A percentile compares a stretch with the other conserved stretches of the same genome.
These are phyloP conservation scores for Dipteronia sinensis DNA, from an alignment of 345 rosid species.

Conservation along the genomic window DNA sequence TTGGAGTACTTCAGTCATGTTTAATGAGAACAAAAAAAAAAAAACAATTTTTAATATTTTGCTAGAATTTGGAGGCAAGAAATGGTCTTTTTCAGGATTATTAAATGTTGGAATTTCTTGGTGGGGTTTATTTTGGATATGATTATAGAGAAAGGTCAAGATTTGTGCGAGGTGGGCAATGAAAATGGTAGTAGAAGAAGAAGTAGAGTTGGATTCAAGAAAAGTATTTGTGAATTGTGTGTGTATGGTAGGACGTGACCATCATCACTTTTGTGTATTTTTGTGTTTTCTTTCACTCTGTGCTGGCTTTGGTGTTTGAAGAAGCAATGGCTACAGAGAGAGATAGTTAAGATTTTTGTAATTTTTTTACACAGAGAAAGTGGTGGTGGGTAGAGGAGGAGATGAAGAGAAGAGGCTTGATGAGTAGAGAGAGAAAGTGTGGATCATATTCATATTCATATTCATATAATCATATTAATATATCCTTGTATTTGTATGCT, in stretches of 20 bases:
- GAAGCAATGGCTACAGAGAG: conserved; percentile 29
- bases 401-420: not conserved
- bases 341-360: conserved; percentile 2
- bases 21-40: not conserved
- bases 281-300: not conserved
- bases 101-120: conserved; percentile 10
- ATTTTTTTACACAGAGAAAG: not conserved
- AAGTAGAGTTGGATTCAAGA: conserved; percentile 87
- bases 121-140: conserved; percentile 21
- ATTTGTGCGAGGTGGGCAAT: conserved; percentile 6
- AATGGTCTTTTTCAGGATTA: conserved; percentile 29
- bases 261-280: conserved; percentile 39
- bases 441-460: too few relatives aligned
- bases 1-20: conserved; percentile 79
- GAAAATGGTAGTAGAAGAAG: conserved; percentile 26
- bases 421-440: conserved; percentile 18
- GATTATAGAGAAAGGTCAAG: conserved; percentile 18
- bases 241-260: conserved; percentile 63
- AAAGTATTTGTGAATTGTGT: conserved; percentile 31
- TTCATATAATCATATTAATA: too few relatives aligned
- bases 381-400: conserved; percentile 17
- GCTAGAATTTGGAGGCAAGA: conserved; percentile 42
- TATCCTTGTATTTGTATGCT: not conserved
- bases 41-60: conserved; percentile 9
- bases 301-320: conserved; percentile 30